Conservation (phyloP, 768 basidiomycete species). For the Hericium rajendrae region DNA sequence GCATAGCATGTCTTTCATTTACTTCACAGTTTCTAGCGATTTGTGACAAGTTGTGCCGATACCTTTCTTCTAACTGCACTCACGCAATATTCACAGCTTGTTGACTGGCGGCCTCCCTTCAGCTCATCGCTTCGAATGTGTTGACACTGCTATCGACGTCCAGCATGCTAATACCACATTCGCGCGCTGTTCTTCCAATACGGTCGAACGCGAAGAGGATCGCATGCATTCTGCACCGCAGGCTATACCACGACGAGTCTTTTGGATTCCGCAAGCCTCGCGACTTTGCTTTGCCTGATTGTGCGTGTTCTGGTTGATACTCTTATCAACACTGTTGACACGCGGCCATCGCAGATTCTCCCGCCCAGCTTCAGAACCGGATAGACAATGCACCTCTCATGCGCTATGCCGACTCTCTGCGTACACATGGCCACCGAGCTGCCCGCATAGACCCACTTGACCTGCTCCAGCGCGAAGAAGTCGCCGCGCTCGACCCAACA, state of each 20-base stretch:
- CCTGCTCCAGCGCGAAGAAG: slow-evolving; percentile 73
- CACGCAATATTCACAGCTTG: no score
- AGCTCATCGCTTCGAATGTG: no score
- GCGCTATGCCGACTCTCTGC: slow-evolving; percentile 82
- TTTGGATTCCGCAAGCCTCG: slow-evolving; percentile 66
- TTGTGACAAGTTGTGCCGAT: no score
- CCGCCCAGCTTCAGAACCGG: slow-evolving; percentile 55
- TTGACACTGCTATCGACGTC: neutral
- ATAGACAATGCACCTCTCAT: slow-evolving; percentile 65
- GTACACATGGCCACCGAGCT: slow-evolving; percentile 79
- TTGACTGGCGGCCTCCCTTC: no score
- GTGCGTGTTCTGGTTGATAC: slow-evolving; percentile 29
- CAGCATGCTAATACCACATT: neutral
- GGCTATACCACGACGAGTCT: slow-evolving; percentile 66
- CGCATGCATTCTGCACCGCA: neutral
- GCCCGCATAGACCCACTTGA: slow-evolving; percentile 84
- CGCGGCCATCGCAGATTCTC: neutral
- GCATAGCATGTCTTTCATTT: no score
- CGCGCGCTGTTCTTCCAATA: no score
- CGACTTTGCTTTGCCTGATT: slow-evolving; percentile 60
- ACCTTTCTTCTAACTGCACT: no score
- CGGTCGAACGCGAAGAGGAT: no score
- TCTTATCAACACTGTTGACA: neutral
- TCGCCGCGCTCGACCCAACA: slow-evolving; percentile 64
- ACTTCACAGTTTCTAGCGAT: no score